A percentile compares a stretch with the other conserved stretches of the same genome.
phyloP scores from a whole-genome alignment of 495 filamentous ascomycete genomes.

The Neurospora sp. region DNA sequence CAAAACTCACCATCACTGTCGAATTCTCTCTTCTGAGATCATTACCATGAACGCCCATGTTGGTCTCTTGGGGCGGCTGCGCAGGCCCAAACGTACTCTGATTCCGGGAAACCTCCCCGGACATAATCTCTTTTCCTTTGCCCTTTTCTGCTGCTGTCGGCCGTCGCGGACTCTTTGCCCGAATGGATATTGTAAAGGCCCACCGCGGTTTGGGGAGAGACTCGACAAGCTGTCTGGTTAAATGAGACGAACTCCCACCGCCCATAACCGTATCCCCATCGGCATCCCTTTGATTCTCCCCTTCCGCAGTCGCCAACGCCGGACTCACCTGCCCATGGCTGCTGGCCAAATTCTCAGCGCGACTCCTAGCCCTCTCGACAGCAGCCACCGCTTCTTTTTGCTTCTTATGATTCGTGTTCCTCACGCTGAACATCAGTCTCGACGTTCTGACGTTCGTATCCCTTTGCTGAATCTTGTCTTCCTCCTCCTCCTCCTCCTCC shows the following conservation, averaged over 20 bases:
- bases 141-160: background rate
- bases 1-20: background rate
- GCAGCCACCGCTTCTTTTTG: background rate
- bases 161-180: background rate
- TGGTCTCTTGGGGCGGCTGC: background rate
- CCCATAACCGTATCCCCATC: conserved; percentile 2
- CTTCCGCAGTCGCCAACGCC: background rate
- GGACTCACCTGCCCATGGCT: background rate
- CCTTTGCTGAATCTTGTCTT: background rate
- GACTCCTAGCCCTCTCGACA: background rate
- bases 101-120: background rate
- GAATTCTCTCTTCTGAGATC: background rate
- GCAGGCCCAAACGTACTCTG: background rate
- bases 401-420: background rate
- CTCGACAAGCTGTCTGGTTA: background rate
- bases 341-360: background rate
- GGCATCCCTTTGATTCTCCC: background rate
- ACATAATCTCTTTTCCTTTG: background rate
- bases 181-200: background rate
- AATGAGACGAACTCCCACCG: background rate
- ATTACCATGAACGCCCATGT: background rate
- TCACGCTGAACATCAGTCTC: background rate
- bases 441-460: background rate
- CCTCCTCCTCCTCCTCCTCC: background rate
- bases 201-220: background rate